Base-by-base conservation (phyloP, 2,329 filamentous ascomycete genomes). In the Colletotrichum euphorbiae region DNA sequence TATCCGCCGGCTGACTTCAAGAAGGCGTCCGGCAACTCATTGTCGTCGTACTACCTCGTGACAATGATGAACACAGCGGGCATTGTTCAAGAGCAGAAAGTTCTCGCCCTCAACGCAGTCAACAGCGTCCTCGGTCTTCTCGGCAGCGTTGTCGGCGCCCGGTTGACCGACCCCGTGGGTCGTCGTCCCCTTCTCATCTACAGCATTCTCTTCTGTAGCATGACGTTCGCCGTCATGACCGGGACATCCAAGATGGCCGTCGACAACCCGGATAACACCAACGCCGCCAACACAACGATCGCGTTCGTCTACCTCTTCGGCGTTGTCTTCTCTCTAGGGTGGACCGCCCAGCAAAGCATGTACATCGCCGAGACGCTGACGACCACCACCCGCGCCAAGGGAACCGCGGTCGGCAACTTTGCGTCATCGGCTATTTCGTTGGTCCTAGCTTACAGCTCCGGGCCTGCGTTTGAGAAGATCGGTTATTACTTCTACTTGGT, bases 221-320 rank as follows among this genome's bases (percentile, higher is more conserved):
- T 79, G 68, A 84, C 82, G 70, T 85, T 85, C 54, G 82, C 82
- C 19, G 76, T 84, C 67, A 81, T 86, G 57, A 85, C 83, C 0
- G 82, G 82, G 3, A 84, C 82, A 0, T 81, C 79, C 69, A 84
- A 84, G 71, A 62, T 82, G 50, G 77, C 81, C 1, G 75, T 77
- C 2, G 80, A 81, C n/a, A 71, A 82, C 21, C 75, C 77, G 1
- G 70, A 71, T 21, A 77, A 81, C 50, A 62, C 65, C 0, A 73
- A 78, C 0, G 80, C 82, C 0, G 81, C 82, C 28, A 82, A 83
- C 67, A 77, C 79, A 0, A 82, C 82, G 8, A 80, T 85, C 4
- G 83, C 83, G 5, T 82, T 87, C 62, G 83, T 87, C 43, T 86
- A 85, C 70, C 77, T 87, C 9, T 87, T 86, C 43, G 83, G 84